Conservation (phyloP, 208 protist genomes). For the Leishmania arabica region DNA sequence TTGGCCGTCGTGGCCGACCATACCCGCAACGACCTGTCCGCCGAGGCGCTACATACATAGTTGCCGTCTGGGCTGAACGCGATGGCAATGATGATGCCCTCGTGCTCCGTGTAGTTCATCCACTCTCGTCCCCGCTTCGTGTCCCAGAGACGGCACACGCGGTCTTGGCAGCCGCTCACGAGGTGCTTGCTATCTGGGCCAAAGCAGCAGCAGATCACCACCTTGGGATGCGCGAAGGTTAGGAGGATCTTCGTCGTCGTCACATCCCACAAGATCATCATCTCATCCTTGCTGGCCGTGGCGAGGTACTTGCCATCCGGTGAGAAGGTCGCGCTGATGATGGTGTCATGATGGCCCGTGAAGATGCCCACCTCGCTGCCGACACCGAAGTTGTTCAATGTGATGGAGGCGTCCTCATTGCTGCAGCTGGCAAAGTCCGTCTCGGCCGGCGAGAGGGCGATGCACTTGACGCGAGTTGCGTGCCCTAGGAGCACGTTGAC, state of each 20-base stretch:
- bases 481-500: slow-evolving; percentile 59
- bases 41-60: slow-evolving; percentile 75
- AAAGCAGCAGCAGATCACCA: slow-evolving; percentile 92
- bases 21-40: slow-evolving; percentile 84
- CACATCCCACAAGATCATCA: slow-evolving; percentile 91
- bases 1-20: slow-evolving; percentile 78
- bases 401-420: slow-evolving; percentile 83
- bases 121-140: slow-evolving; percentile 65
- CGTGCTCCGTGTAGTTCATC: slow-evolving; percentile 69
- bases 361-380: slow-evolving; percentile 83
- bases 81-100: slow-evolving; percentile 86
- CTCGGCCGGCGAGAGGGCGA: slow-evolving; percentile 71
- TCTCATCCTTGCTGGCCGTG: slow-evolving; percentile 88
- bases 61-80: slow-evolving; percentile 79
- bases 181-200: slow-evolving; percentile 82
- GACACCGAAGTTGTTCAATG: slow-evolving; percentile 50
- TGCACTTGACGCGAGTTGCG: slow-evolving; percentile 83
- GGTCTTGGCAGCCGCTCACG: slow-evolving; percentile 89
- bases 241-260: slow-evolving; percentile 76
- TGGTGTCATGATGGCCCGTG: slow-evolving; percentile 82
- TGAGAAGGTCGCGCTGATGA: slow-evolving; percentile 83
- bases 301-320: slow-evolving; percentile 89
- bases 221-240: slow-evolving; percentile 76
- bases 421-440: slow-evolving; percentile 82
- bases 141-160: slow-evolving; percentile 87